phyloP scores from a whole-genome alignment of 2,329 filamentous ascomycete species.

The Stemphylium lycopersici region DNA sequence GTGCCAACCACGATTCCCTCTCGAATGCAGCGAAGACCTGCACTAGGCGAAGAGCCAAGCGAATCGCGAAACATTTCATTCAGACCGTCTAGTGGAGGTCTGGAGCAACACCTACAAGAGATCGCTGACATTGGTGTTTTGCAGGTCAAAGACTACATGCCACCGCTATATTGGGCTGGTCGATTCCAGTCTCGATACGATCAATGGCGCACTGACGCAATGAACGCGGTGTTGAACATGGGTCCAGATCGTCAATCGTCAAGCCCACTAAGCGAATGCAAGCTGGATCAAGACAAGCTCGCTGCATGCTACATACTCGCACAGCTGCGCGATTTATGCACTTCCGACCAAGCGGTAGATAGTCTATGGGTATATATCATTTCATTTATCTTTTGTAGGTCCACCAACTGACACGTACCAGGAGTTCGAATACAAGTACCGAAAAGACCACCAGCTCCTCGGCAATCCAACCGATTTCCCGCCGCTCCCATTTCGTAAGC shows the following conservation, averaged over 20 bases:
- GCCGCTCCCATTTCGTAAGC: slow-evolving; percentile 26
- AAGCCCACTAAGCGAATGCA: slow-evolving; percentile 29
- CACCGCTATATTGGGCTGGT: slow-evolving; percentile 43
- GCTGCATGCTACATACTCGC: slow-evolving; percentile 39
- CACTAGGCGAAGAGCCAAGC: neutral
- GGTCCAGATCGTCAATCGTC: slow-evolving; percentile 5
- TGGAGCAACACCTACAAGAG: slow-evolving; percentile 4
- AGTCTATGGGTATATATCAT: slow-evolving; percentile 39
- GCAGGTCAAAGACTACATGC: slow-evolving; percentile 45
- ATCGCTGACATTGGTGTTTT: slow-evolving; percentile 28
- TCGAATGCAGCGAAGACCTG: neutral
- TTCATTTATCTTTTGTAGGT: no score
- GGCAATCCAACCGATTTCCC: slow-evolving; percentile 22
- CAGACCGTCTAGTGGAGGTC: slow-evolving; percentile 15
- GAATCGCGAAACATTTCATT: neutral
- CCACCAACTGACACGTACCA: slow-evolving; percentile 10
- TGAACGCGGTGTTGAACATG: slow-evolving; percentile 28
- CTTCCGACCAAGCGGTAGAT: slow-evolving; percentile 36
- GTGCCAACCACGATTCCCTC: neutral
- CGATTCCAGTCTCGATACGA: slow-evolving; percentile 43
- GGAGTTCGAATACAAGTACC: slow-evolving; percentile 45
- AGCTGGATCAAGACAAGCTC: slow-evolving; percentile 33
- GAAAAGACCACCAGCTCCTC: slow-evolving; percentile 38
- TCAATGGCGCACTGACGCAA: slow-evolving; percentile 44
- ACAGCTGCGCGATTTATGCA: slow-evolving; percentile 40